Evolutionary conservation across 2,329 filamentous ascomycete species (phyloP), one percentile per base, ranked within the genome.

Genomic region (Penicillium sp.): DNA sequence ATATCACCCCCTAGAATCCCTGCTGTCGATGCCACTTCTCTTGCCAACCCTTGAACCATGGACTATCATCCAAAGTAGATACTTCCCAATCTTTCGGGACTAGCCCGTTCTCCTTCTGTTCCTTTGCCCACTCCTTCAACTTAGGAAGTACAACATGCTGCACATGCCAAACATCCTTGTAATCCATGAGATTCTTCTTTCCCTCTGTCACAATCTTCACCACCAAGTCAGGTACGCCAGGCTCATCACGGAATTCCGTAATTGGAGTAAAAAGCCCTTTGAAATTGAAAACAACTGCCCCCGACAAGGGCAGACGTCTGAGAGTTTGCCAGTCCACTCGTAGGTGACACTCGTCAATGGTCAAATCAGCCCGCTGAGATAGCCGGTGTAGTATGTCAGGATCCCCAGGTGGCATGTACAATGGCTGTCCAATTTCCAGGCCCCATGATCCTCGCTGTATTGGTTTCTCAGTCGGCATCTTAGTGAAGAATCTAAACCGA

Each of bases 281-380:
- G 82, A 93, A 96, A 71, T 94, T 95, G 77, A 96, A 96, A 0
- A 91, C 83, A 1, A 96, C 78, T 0, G 82, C 87, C 0, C 84
- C 89, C 0, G 88, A 91, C 0, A 96, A 77, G 0, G 91, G 90
- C 0, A 96, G 75, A 3, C 91, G 84, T 1, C 91, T 84, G 4
- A 96, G 76, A 0, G 91, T 96, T 73, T 96, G 91, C 89, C 90
- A 95, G 71, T 96, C 91, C 1, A 94, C 90, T 5, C 91, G 83
- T 1, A 96, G 77, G 58, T 88, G 77, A 60, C 89, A 78, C 33
- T 89, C 82, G 0, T 83, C 78, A 2, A 85, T 67, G 0, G 73
- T 75, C 6, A 93, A 75, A 19, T 77, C 73, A 0, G 80, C 75
- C 44, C 83, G 77, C 60, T 92, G 88, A 0, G 74, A 69, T 0